A percentile compares a stretch with the other conserved stretches of the same genome.
These are phyloP conservation scores for Verruconis gallopava DNA, from an alignment of 2,329 filamentous ascomycete species.

Conservation along the genomic window DNA sequence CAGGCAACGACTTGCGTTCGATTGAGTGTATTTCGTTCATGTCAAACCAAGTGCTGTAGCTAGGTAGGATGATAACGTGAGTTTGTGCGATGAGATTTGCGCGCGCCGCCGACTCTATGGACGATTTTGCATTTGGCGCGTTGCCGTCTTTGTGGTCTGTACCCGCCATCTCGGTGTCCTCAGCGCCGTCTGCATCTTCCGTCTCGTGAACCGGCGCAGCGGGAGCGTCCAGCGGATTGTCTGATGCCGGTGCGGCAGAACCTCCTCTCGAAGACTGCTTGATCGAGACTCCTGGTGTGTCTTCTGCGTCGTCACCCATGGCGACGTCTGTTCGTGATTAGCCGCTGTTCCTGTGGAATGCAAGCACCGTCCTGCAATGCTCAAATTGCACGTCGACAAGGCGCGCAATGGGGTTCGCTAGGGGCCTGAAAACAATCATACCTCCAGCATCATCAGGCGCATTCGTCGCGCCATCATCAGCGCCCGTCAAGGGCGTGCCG, in stretches of 20 bases:
- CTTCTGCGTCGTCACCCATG: constrained; percentile 33
- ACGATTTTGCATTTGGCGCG: constrained; percentile 53
- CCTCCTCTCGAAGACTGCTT: constrained; percentile 41
- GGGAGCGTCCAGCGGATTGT: constrained; percentile 58
- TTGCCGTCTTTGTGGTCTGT: constrained; percentile 24
- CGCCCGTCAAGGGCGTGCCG: neutral
- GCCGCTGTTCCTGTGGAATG: too few relatives aligned
- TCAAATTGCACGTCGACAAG: too few relatives aligned
- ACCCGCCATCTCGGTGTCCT: constrained; percentile 57
- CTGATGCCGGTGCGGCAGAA: constrained; percentile 45
- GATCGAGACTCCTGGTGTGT: constrained; percentile 16
- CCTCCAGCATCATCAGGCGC: neutral
- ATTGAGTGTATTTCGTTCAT: constrained; percentile 87
- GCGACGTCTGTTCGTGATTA: constrained; percentile 44
- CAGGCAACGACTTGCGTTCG: constrained; percentile 86
- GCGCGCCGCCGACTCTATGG: constrained; percentile 72
- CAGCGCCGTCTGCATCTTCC: constrained; percentile 45
- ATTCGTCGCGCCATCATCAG: neutral
- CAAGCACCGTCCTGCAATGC: too few relatives aligned
- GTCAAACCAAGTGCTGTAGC: constrained; percentile 98
- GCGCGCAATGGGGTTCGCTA: too few relatives aligned
- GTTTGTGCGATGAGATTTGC: constrained; percentile 88
- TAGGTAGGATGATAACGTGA: constrained; percentile 89
- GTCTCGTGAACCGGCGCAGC: constrained; percentile 44
- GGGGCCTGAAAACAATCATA: too few relatives aligned